Conservation (phyloP, 768 basidiomycete genomes). For the Boletus rubroflammeus region DNA sequence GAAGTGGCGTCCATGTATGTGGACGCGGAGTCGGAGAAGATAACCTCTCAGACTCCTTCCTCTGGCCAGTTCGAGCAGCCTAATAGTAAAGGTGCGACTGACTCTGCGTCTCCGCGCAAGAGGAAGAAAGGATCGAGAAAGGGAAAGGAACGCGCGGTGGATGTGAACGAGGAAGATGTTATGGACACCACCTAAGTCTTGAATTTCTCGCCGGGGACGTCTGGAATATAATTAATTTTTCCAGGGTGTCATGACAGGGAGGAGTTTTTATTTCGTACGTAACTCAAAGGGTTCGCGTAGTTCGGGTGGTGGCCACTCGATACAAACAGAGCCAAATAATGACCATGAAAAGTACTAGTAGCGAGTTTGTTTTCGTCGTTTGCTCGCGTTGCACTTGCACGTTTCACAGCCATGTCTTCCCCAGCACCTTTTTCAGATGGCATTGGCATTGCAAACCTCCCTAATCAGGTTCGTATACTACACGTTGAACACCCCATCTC, state of each 20-base stretch:
- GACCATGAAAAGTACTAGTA: conserved; percentile 26
- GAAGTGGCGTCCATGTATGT: conserved; percentile 20
- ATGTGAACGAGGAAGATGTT: conserved; percentile 11
- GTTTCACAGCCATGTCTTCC: conserved; percentile 23
- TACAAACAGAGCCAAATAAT: conserved; percentile 26
- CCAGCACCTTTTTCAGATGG: conserved; percentile 53
- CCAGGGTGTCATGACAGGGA: too few relatives aligned
- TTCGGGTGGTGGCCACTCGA: conserved; percentile 16
- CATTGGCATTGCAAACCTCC: conserved; percentile 94
- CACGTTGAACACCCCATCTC: not conserved
- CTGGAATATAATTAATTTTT: too few relatives aligned
- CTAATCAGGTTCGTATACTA: conserved; percentile 77
- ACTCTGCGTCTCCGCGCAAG: conserved; percentile 7
- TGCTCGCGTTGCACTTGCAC: conserved; percentile 16
- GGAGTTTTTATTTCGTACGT: not conserved
- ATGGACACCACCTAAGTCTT: conserved; percentile 18
- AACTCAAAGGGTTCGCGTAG: not conserved
- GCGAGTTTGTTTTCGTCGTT: conserved; percentile 15
- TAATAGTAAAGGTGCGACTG: not conserved
- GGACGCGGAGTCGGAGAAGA: conserved; percentile 10
- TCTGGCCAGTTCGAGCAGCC: conserved; percentile 1
- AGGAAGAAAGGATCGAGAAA: conserved; percentile 18
- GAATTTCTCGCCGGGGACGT: not conserved
- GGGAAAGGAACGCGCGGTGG: conserved; percentile 27
- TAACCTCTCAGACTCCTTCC: not conserved